Evolutionary conservation across 768 basidiomycete genomes (phyloP).

Genomic region (Cystobasidium ongulense): DNA sequence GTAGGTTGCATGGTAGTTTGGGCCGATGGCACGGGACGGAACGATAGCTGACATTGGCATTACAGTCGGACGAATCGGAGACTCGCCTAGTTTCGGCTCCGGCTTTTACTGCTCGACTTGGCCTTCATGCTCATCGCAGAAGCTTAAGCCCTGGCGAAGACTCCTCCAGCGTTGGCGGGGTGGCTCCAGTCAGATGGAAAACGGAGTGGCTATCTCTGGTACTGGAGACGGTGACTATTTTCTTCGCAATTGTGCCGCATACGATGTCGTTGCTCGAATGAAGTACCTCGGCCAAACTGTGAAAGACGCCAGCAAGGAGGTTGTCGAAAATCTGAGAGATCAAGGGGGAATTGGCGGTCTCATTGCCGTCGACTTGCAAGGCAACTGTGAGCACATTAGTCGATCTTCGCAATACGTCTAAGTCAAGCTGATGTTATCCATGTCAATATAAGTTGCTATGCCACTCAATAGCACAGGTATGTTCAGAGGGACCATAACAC

Average conservation of each 20-base stretch:
- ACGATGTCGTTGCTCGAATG: constrained; percentile 61
- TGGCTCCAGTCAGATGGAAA: constrained; percentile 37
- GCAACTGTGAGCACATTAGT: constrained; percentile 1
- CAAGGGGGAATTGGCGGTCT: constrained; percentile 66
- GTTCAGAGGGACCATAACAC: constrained; percentile 10
- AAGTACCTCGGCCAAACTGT: constrained; percentile 57
- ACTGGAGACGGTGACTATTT: constrained; percentile 82
- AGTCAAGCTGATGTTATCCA: not conserved
- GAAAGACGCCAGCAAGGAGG: constrained; percentile 52
- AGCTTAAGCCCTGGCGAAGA: not conserved
- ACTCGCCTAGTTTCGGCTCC: constrained; percentile 67
- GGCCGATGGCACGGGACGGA: not conserved
- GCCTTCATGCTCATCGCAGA: constrained; percentile 42
- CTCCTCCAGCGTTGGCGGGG: not conserved
- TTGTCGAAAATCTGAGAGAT: constrained; percentile 55
- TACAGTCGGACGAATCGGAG: constrained; percentile 46
- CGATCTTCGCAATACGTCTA: not conserved
- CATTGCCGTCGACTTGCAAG: constrained; percentile 45
- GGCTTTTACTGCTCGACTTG: constrained; percentile 84
- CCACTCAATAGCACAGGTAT: constrained; percentile 12
- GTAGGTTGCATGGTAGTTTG: not conserved
- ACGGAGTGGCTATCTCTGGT: constrained; percentile 51
- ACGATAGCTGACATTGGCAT: not conserved
- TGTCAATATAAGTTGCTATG: constrained; percentile 1
- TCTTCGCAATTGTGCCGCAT: constrained; percentile 61